A percentile compares a stretch with the other conserved stretches of the same genome.
These are phyloP conservation scores for Paramyrothecium roridum DNA, from an alignment of 2,329 filamentous ascomycete genomes.

Conservation along the genomic window DNA sequence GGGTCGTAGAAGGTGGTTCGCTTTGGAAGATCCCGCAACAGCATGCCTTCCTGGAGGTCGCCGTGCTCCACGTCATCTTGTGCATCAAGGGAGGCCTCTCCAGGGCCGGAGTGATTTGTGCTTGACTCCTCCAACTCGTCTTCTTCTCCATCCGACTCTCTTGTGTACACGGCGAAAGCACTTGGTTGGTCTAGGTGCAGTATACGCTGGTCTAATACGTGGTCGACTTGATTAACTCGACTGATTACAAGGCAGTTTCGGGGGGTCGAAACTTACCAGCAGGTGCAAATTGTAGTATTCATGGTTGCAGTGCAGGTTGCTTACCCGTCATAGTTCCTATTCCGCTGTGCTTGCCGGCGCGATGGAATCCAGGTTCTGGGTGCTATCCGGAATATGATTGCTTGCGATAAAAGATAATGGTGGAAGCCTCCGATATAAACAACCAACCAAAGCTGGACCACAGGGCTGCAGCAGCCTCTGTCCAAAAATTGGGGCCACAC, in stretches of 20 bases:
- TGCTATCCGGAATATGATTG: neutral
- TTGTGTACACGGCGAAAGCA: slow-evolving; percentile 17
- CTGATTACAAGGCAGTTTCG: neutral
- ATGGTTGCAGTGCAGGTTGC: neutral
- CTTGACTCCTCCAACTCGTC: slow-evolving; percentile 19
- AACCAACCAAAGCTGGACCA: too few species aligned
- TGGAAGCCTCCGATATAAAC: too few species aligned
- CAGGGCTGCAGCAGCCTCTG: too few species aligned
- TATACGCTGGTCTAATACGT: neutral
- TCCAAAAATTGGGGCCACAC: too few species aligned
- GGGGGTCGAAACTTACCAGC: neutral
- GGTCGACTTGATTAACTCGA: neutral
- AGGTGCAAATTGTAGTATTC: neutral
- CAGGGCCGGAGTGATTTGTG: slow-evolving; percentile 14
- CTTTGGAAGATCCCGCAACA: slow-evolving; percentile 57
- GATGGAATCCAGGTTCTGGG: neutral
- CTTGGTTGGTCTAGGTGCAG: neutral
- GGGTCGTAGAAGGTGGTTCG: slow-evolving; percentile 92
- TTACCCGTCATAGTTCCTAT: neutral
- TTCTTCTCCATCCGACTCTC: slow-evolving; percentile 27
- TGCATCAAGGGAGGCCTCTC: slow-evolving; percentile 14
- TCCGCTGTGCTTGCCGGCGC: neutral
- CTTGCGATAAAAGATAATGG: neutral
- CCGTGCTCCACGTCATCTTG: slow-evolving; percentile 18
- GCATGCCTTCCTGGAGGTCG: slow-evolving; percentile 51